A percentile compares a stretch with the other conserved stretches of the same genome.
Conservation (phyloP, 2,329 filamentous ascomycete genomes). For the Curvularia sp. region DNA sequence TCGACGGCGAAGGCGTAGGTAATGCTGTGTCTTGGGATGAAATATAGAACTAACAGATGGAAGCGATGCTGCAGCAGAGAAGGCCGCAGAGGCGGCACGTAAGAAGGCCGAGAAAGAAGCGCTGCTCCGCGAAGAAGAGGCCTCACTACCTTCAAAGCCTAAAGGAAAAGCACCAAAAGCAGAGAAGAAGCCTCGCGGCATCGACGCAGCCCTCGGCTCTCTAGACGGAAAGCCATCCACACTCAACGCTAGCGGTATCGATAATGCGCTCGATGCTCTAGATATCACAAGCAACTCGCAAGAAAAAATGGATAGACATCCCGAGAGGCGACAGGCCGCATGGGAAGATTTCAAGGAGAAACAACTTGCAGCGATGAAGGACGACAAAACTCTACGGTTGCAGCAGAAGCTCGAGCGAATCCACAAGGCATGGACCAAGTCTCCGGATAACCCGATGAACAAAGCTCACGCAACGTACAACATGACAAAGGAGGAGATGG, state of each 20-base stretch:
- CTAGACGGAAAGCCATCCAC: slow-evolving; percentile 56
- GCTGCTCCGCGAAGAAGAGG: slow-evolving; percentile 82
- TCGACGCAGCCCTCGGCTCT: slow-evolving; percentile 66
- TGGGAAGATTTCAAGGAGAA: slow-evolving; percentile 83
- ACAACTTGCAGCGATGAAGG: slow-evolving; percentile 82
- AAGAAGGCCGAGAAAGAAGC: slow-evolving; percentile 95
- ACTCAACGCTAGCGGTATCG: slow-evolving; percentile 85
- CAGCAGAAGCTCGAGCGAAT: slow-evolving; percentile 86
- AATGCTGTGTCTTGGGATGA: background rate
- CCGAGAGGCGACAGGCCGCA: slow-evolving; percentile 79
- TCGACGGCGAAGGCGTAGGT: slow-evolving; percentile 84
- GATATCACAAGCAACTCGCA: slow-evolving; percentile 68
- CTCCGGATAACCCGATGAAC: slow-evolving; percentile 94
- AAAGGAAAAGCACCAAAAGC: slow-evolving; percentile 73
- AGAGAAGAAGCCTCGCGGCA: slow-evolving; percentile 65
- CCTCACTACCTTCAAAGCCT: slow-evolving; percentile 65
- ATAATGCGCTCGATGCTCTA: slow-evolving; percentile 90
- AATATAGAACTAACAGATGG: slow-evolving; percentile 17
- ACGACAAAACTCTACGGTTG: slow-evolving; percentile 79
- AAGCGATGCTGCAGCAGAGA: slow-evolving; percentile 84
- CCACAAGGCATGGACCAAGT: slow-evolving; percentile 92
- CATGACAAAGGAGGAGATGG: slow-evolving; percentile 77
- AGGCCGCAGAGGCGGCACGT: slow-evolving; percentile 79
- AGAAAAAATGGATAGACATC: slow-evolving; percentile 83
- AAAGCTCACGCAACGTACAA: slow-evolving; percentile 80